Percentiles rank a stretch among this genome's conserved stretches.
Conservation (phyloP, 768 basidiomycete species). For the Trametopsis cervina region DNA sequence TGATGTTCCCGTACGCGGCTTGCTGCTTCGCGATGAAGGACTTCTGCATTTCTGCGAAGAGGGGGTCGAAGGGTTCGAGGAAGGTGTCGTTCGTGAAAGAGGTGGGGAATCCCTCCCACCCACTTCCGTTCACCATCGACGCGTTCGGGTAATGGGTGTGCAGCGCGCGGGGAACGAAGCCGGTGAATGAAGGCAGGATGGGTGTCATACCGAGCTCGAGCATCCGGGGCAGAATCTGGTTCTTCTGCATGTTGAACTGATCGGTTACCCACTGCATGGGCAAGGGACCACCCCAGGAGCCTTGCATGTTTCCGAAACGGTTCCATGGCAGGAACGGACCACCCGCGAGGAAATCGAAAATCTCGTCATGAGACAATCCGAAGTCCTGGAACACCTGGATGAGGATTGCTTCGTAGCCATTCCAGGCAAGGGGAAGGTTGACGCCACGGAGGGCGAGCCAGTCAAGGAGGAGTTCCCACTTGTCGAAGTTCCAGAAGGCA, state of each 20-base stretch:
- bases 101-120: constrained; percentile 29
- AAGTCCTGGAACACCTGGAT: constrained; percentile 30
- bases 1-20: constrained; percentile 30
- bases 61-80: constrained; percentile 33
- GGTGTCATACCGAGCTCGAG: constrained; percentile 37
- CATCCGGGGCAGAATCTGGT: constrained; percentile 30
- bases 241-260: constrained; percentile 30
- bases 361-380: constrained; percentile 30
- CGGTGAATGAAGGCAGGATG: constrained; percentile 34
- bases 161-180: constrained; percentile 32
- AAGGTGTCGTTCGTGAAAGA: constrained; percentile 31
- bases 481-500: constrained; percentile 32
- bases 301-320: constrained; percentile 37
- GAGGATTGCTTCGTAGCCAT: constrained; percentile 33
- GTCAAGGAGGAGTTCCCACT: constrained; percentile 34
- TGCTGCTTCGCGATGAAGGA: constrained; percentile 33
- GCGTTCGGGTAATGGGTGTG: constrained; percentile 26
- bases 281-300: constrained; percentile 31
- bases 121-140: constrained; percentile 27
- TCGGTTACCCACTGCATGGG: constrained; percentile 32
- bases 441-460: constrained; percentile 36
- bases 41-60: constrained; percentile 30
- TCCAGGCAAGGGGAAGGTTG: constrained; percentile 37
- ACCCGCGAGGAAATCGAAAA: constrained; percentile 29
- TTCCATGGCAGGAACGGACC: constrained; percentile 37